Conservation (phyloP, 2,329 filamentous ascomycete species). For the Xylariaceae sp. region DNA sequence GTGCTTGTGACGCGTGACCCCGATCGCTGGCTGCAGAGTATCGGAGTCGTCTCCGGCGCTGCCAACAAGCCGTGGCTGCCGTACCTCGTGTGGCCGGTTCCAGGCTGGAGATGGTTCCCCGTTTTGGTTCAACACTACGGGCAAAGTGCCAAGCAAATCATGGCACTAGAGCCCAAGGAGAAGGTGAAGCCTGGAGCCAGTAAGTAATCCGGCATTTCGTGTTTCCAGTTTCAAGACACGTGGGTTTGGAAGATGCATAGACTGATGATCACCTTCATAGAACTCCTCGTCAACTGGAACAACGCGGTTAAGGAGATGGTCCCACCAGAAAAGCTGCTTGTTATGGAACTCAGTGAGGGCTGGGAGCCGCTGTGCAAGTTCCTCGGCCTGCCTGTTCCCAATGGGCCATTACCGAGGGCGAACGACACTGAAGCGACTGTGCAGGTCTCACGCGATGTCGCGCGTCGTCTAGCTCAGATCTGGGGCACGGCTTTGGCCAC, state of each 20-base stretch:
- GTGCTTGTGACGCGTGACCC: slow-evolving; percentile 48
- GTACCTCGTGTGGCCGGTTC: slow-evolving; percentile 23
- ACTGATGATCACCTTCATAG: too few species aligned
- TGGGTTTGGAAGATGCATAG: too few species aligned
- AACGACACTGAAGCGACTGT: slow-evolving; percentile 37
- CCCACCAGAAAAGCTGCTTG: slow-evolving; percentile 29
- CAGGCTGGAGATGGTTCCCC: slow-evolving; percentile 26
- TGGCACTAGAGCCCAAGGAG: slow-evolving; percentile 11
- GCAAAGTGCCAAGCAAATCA: slow-evolving; percentile 7
- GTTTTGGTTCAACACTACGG: slow-evolving; percentile 7
- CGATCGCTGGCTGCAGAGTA: slow-evolving; percentile 44
- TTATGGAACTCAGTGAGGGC: slow-evolving; percentile 36
- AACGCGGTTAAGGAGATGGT: slow-evolving; percentile 26
- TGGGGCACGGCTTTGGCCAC: slow-evolving; percentile 17
- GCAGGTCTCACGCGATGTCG: slow-evolving; percentile 13
- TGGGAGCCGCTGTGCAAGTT: slow-evolving; percentile 37
- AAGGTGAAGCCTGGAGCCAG: slow-evolving; percentile 8
- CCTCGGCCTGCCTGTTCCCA: slow-evolving; percentile 29
- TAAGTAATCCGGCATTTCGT: too few species aligned
- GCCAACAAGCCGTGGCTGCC: slow-evolving; percentile 26
- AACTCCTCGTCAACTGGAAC: slow-evolving; percentile 23
- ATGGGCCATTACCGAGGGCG: slow-evolving; percentile 32
- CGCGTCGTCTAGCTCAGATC: slow-evolving; percentile 22
- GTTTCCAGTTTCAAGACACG: too few species aligned
- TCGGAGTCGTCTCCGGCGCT: slow-evolving; percentile 28